Conservation (phyloP, 2,329 filamentous ascomycete genomes). For the Penicillium sp. region DNA sequence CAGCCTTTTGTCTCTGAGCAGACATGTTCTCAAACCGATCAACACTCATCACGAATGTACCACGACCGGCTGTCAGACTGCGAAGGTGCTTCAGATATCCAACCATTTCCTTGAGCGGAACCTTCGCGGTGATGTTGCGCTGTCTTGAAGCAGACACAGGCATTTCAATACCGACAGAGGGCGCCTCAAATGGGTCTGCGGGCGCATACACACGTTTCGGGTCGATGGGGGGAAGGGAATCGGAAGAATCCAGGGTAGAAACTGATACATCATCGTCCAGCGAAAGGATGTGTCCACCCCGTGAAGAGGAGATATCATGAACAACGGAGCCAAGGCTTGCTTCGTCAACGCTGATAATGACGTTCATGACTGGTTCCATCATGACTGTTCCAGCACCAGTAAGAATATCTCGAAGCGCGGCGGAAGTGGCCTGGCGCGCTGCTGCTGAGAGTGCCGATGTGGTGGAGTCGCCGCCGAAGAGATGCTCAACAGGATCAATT, state of each 20-base stretch:
- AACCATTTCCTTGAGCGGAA: slow-evolving; percentile 95
- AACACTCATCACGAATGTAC: slow-evolving; percentile 73
- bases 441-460: slow-evolving; percentile 68
- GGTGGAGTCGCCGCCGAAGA: slow-evolving; percentile 67
- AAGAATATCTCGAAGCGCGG: slow-evolving; percentile 62
- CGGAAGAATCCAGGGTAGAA: slow-evolving; percentile 27
- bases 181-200: slow-evolving; percentile 70
- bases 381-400: slow-evolving; percentile 55
- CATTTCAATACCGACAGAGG: slow-evolving; percentile 24
- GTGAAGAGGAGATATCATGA: slow-evolving; percentile 73
- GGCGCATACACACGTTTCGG: slow-evolving; percentile 78
- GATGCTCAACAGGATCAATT: slow-evolving; percentile 64
- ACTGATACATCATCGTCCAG: slow-evolving; percentile 55
- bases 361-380: slow-evolving; percentile 92
- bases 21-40: slow-evolving; percentile 70
- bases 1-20: slow-evolving; percentile 58
- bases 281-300: slow-evolving; percentile 73
- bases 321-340: slow-evolving; percentile 76
- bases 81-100: slow-evolving; percentile 87
- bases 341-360: slow-evolving; percentile 83
- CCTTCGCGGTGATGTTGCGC: slow-evolving; percentile 74
- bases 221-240: slow-evolving; percentile 57
- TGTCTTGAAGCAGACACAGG: slow-evolving; percentile 46
- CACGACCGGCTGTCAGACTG: slow-evolving; percentile 82
- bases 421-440: slow-evolving; percentile 66